These are phyloP conservation scores for Penicillium parvum DNA, from an alignment of 495 filamentous ascomycete species.

Conservation along the genomic window DNA sequence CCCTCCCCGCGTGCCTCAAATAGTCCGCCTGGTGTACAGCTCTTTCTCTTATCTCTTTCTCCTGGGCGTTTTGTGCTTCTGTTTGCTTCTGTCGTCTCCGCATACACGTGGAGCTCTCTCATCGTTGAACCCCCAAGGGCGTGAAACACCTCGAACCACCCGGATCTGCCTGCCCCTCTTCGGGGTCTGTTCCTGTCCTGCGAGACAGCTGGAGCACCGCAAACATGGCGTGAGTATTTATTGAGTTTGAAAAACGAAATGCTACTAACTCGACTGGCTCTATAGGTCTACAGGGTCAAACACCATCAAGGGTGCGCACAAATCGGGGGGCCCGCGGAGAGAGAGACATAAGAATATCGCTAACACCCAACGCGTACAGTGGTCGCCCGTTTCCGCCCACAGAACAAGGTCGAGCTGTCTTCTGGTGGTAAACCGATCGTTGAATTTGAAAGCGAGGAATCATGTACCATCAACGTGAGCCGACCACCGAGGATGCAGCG, in stretches of 20 bases:
- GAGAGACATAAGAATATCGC: slow-evolving; percentile 6
- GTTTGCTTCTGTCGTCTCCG: background rate
- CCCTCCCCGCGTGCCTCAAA: slow-evolving; percentile 3
- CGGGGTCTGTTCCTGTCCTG: slow-evolving; percentile 17
- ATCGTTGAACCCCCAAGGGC: slow-evolving; percentile 25
- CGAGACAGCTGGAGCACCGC: slow-evolving; percentile 7
- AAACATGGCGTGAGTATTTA: slow-evolving; percentile 49
- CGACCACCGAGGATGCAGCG: background rate
- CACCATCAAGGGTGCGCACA: slow-evolving; percentile 65
- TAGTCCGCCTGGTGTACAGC: slow-evolving; percentile 1
- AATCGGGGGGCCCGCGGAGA: slow-evolving; percentile 5
- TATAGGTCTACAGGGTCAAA: slow-evolving; percentile 47
- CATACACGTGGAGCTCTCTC: slow-evolving; percentile 8
- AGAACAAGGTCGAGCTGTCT: slow-evolving; percentile 86
- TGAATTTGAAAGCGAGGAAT: slow-evolving; percentile 80
- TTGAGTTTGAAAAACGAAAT: too few species aligned
- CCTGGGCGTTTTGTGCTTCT: background rate
- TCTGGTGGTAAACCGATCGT: slow-evolving; percentile 91
- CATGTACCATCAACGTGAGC: slow-evolving; percentile 79
- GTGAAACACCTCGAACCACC: slow-evolving; percentile 12
- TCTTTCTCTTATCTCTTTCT: background rate
- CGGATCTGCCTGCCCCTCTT: slow-evolving; percentile 26
- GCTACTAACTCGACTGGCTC: slow-evolving; percentile 2
- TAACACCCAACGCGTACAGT: slow-evolving; percentile 46
- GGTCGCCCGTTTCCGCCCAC: slow-evolving; percentile 94